A percentile compares a stretch with the other conserved stretches of the same genome.
These are phyloP conservation scores for Ilyonectria robusta DNA, from an alignment of 2,329 filamentous ascomycete species.

Conservation along the genomic window DNA sequence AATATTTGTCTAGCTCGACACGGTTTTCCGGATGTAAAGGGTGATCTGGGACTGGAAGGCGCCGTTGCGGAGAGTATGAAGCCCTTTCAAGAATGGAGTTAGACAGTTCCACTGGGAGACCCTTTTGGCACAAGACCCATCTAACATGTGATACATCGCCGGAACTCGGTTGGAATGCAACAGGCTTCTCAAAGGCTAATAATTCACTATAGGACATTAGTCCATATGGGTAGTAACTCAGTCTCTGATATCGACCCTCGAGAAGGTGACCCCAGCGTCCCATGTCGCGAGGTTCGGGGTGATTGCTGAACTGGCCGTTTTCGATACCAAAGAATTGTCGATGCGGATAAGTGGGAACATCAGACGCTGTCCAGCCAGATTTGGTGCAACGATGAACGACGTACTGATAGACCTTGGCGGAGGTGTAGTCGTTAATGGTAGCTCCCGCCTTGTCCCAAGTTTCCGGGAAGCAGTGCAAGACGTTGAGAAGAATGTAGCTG, in stretches of 20 bases:
- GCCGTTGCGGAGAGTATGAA: conserved; percentile 2
- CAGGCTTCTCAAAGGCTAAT: not conserved
- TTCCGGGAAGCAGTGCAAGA: not conserved
- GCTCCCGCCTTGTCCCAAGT: not conserved
- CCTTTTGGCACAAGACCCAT: not conserved
- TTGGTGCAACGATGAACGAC: conserved; percentile 3
- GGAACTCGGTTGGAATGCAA: not conserved
- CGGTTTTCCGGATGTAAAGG: not conserved
- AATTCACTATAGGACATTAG: conserved; percentile 9
- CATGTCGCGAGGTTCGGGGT: not conserved
- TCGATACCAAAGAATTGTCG: conserved; percentile 8
- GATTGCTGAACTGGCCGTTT: not conserved
- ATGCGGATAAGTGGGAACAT: conserved; percentile 3
- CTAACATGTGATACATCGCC: not conserved
- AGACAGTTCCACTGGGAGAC: conserved; percentile 6
- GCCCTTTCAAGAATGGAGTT: conserved; percentile 2
- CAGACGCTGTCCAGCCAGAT: conserved; percentile 4
- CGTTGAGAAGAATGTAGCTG: conserved; percentile 5
- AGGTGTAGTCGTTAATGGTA: not conserved
- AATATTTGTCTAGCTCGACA: not conserved
- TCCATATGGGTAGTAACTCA: conserved; percentile 1
- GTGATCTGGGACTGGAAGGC: not conserved
- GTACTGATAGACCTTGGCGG: not conserved
- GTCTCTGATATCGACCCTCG: not conserved
- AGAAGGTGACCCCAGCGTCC: not conserved